Evolutionary conservation across 2,329 filamentous ascomycete species (phyloP), one percentile per base, ranked within the genome.

Genomic region (Pezicula rhizophila): DNA sequence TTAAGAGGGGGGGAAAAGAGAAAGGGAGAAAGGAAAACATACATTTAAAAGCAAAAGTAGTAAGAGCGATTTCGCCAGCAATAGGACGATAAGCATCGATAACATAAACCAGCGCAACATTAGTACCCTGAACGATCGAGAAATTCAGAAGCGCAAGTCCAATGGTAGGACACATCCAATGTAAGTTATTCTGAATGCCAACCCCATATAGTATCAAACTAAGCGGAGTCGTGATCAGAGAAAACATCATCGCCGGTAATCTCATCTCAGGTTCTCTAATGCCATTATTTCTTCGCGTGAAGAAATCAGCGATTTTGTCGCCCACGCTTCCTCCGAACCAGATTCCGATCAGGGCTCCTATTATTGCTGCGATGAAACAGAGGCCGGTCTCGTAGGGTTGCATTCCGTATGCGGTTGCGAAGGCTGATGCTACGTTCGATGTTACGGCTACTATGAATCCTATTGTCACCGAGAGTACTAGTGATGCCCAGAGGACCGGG

Each of bases 191-290:
- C 45, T 71, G 53, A 35, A 78, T 72, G 1, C 74, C 74, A 1
- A 74, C 67, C 0, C 75, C 74, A 51, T 71, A 77, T 5, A 77
- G 59, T 0, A 75, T 50, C 20, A 77, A 53, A 0, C 68, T 60
- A 8, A 76, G 57, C 0, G 75, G 75, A 3, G 76, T 73, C 12
- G 76, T 71, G 25, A 79, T 60, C 56, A 77, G 62, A 54, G 75
- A 78, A 0, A 77, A 67, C 10, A 69, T 60, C 15, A 82, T 69
- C 4, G 74, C 73, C 1, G 77, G 77, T 5, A 82, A 62, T n/a
- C 79, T 69, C 77, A 82, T 80, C 57, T 81, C 77, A 0, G 79
- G 76, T 44, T 79, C 72, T n/a, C 78, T 68, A 17, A 82, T 69
- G 5, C 79, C 79, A 4, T 71, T 69, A 54, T 81, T 82, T 25